Conservation (phyloP, 2,329 filamentous ascomycete genomes). For the Talaromyces funiculosus region DNA sequence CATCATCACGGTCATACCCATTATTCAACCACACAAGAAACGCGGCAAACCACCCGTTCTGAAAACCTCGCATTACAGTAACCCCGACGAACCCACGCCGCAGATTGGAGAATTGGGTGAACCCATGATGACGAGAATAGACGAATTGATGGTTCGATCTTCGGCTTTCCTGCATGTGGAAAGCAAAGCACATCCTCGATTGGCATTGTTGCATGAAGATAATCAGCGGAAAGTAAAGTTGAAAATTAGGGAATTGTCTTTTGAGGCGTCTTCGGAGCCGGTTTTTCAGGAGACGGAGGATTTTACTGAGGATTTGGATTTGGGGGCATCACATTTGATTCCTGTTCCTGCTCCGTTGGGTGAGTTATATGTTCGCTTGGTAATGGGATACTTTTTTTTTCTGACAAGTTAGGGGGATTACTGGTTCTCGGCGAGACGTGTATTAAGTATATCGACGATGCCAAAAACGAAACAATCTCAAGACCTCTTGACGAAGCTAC, state of each 20-base stretch:
- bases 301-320: constrained; percentile 51
- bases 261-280: constrained; percentile 44
- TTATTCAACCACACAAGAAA: constrained; percentile 51
- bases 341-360: constrained; percentile 54
- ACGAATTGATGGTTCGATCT: constrained; percentile 62
- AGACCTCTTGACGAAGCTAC: constrained; percentile 65
- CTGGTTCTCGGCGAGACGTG: constrained; percentile 74
- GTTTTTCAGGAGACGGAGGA: constrained; percentile 50
- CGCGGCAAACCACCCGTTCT: constrained; percentile 22
- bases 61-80: constrained; percentile 19
- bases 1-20: constrained; percentile 58
- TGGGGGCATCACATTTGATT: constrained; percentile 58
- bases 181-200: constrained; percentile 48
- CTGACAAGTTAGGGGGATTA: constrained; percentile 53
- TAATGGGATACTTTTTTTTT: not conserved
- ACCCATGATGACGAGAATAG: constrained; percentile 56
- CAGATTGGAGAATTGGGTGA: constrained; percentile 55
- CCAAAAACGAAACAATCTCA: constrained; percentile 61
- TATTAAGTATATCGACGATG: constrained; percentile 78
- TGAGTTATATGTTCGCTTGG: constrained; percentile 20
- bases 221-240: constrained; percentile 52
- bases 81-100: constrained; percentile 15
- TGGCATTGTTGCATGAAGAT: constrained; percentile 63
- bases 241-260: constrained; percentile 52
- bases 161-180: constrained; percentile 59